Evolutionary conservation across 2,329 filamentous ascomycete species (phyloP).

Genomic region (Gaeumannomyces tritici): DNA sequence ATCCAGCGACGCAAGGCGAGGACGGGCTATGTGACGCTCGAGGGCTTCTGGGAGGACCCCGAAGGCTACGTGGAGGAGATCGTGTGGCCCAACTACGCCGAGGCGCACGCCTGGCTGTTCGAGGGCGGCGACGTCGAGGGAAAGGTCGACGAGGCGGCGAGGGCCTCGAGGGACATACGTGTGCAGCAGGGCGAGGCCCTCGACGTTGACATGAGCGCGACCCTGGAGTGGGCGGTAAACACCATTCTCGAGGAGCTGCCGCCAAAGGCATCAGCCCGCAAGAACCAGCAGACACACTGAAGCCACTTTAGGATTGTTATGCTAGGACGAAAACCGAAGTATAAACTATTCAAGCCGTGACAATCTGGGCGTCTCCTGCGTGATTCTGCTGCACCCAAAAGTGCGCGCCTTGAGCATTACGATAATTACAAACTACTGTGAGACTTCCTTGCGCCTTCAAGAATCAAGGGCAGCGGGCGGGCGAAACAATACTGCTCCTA

Average conservation of each 20-base stretch:
- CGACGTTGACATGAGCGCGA: constrained; percentile 49
- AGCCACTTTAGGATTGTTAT: not conserved
- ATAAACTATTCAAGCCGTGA: too few species aligned
- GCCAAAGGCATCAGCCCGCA: constrained; percentile 14
- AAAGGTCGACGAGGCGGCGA: constrained; percentile 17
- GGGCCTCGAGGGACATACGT: constrained; percentile 32
- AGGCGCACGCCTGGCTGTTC: constrained; percentile 75
- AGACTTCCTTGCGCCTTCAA: not conserved
- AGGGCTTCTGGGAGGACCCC: constrained; percentile 94
- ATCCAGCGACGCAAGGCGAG: constrained; percentile 58
- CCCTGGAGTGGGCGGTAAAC: constrained; percentile 61
- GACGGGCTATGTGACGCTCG: constrained; percentile 68
- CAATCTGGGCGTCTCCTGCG: too few species aligned
- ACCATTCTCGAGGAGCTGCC: constrained; percentile 42
- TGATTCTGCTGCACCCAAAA: too few species aligned
- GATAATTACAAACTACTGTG: too few species aligned
- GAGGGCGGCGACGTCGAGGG: constrained; percentile 57
- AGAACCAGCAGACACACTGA: not conserved
- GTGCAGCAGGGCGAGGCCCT: constrained; percentile 36
- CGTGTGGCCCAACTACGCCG: constrained; percentile 91
- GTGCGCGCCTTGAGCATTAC: too few species aligned
- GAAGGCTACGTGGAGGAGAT: constrained; percentile 89
- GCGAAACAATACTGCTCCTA: not conserved
- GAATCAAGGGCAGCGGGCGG: not conserved
- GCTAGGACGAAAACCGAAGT: too few species aligned